Evolutionary conservation across 345 rosid species (phyloP), one percentile per base, ranked within the genome.

Genomic region (Pseudoturritis turrita): DNA sequence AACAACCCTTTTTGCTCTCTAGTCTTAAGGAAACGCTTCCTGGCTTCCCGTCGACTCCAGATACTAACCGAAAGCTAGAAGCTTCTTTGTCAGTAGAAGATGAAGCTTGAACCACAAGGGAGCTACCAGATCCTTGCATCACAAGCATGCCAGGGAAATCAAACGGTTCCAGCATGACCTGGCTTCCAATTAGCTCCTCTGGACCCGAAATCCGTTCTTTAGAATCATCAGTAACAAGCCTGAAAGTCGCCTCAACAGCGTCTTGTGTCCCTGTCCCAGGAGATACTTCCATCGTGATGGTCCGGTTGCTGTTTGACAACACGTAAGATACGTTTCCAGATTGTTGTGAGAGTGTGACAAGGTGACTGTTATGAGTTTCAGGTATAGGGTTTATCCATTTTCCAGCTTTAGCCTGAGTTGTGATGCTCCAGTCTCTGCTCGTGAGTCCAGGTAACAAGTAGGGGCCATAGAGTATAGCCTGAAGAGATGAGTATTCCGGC

Each of bases 401-500:
- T 18, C 81, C 79, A 33, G 23, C 49, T 14, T 71, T 70, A 17
- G 88, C 77, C 11, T 69, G 81, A 36, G 90, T 62, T 73, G 78
- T 81, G 64, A 86, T 59, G 75, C 87, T 85, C 96, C 95, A 89
- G 25, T 91, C 91, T 31, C 85, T 89, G 36, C 62, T 78, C 2
- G 86, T 86, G 66, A 75, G 82, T 26, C 96, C 96, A 2, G 87
- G 89, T 66, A 94, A 91, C 50, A 91, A 83, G 77, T 88, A 87
- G 7, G 96, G 97, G 4, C 99, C 99, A 69, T 84, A 95, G 6
- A 95, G 91, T 74, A 95, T 88, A 14, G 97, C 97, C 43, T 82
- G 87, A 54, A 95, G 21, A 10, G 97, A 89, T 67, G 88, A 76
- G 62, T 83, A 86, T 29, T 85, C 90, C 0, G 89, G 66, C 45